phyloP scores from a whole-genome alignment of 2,329 filamentous ascomycete genomes.

The Trichothecium roseum region DNA sequence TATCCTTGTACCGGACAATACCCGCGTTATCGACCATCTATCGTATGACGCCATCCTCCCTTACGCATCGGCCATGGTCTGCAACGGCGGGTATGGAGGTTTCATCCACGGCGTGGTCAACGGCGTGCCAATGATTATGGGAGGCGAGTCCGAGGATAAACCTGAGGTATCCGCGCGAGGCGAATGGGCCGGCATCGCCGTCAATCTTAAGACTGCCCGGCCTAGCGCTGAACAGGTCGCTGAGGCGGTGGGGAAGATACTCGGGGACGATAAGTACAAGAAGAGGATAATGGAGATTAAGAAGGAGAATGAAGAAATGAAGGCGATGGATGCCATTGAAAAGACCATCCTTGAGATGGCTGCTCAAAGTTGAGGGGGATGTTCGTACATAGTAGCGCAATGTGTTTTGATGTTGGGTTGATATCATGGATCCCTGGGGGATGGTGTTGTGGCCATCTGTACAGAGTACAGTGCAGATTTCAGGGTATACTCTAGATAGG shows the following conservation, averaged over 20 bases:
- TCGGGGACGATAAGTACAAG: slow-evolving; percentile 19
- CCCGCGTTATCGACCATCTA: slow-evolving; percentile 33
- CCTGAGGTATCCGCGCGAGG: slow-evolving; percentile 28
- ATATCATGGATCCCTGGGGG: too few species aligned
- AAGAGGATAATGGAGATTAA: slow-evolving; percentile 17
- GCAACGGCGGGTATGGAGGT: slow-evolving; percentile 38
- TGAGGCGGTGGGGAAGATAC: slow-evolving; percentile 18
- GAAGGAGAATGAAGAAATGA: slow-evolving; percentile 21
- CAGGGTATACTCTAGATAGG: too few species aligned
- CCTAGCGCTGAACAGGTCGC: slow-evolving; percentile 18
- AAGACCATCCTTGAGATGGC: slow-evolving; percentile 1
- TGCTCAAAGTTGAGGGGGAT: neutral
- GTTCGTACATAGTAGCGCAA: too few species aligned
- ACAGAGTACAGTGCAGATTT: too few species aligned
- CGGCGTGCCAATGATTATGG: slow-evolving; percentile 35
- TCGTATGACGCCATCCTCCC: slow-evolving; percentile 35
- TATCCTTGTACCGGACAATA: slow-evolving; percentile 26
- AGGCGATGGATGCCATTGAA: slow-evolving; percentile 3
- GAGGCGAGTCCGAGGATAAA: slow-evolving; percentile 30
- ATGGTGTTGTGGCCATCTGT: too few species aligned
- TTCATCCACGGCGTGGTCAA: slow-evolving; percentile 32
- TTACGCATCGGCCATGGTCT: slow-evolving; percentile 32
- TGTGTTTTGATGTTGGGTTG: too few species aligned
- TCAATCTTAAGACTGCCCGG: slow-evolving; percentile 28
- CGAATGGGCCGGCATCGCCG: slow-evolving; percentile 31